These are phyloP conservation scores for Anaeromyces robustus DNA, from an alignment of 192 early-diverging fungal genomes.

Conservation along the genomic window DNA sequence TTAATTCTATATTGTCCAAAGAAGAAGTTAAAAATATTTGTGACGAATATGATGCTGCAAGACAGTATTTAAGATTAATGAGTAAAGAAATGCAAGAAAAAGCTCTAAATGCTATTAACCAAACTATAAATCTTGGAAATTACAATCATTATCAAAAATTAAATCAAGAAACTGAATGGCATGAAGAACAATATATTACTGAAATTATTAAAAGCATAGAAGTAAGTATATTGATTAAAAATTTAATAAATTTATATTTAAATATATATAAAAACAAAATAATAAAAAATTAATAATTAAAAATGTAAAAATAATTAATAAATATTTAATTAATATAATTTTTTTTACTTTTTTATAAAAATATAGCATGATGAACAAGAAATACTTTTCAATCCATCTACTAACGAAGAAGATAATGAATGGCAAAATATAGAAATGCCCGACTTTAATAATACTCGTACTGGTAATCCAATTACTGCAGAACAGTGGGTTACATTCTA, in stretches of 20 bases:
- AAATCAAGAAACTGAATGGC: background rate
- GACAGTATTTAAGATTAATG: background rate
- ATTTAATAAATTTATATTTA: too few species aligned
- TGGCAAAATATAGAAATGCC: background rate
- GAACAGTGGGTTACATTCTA: slow-evolving; percentile 60
- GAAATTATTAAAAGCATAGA: background rate
- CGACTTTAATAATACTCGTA: background rate
- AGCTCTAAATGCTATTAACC: background rate
- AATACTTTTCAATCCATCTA: background rate
- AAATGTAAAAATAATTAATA: too few species aligned
- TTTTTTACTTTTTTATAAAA: too few species aligned
- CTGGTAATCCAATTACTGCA: slow-evolving; percentile 45
- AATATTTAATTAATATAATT: too few species aligned
- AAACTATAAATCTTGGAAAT: background rate
- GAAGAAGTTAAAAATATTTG: background rate
- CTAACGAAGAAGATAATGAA: background rate
- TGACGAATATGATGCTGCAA: background rate
- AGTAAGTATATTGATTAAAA: background rate
- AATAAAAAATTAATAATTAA: too few species aligned
- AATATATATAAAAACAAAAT: too few species aligned
- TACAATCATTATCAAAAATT: background rate
- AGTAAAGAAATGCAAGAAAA: background rate
- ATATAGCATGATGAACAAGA: background rate
- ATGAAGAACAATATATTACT: background rate
- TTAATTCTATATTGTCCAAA: background rate